These are phyloP conservation scores for Macadamia tetraphylla DNA, from an alignment of 164 flowering plant species.

Conservation along the genomic window DNA sequence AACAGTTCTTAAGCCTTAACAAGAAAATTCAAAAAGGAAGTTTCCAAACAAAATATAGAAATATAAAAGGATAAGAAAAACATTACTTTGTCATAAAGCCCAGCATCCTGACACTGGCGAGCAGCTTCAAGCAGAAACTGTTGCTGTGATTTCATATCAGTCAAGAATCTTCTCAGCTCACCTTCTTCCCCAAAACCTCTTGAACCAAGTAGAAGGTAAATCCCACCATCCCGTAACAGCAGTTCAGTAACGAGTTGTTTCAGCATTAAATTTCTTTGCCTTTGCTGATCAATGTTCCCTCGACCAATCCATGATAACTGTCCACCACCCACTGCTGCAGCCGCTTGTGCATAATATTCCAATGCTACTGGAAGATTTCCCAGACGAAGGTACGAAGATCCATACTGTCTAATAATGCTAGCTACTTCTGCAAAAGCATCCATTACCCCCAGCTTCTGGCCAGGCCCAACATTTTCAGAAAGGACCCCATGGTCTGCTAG, in stretches of 20 bases:
- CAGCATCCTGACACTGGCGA: conserved; percentile 82
- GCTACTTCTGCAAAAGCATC: conserved; percentile 90
- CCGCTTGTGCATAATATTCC: conserved; percentile 96
- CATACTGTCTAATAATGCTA: conserved; percentile 87
- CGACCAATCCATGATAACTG: conserved; percentile 79
- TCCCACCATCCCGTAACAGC: conserved; percentile 77
- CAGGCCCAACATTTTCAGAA: conserved; percentile 60
- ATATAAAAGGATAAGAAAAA: conserved; percentile 8
- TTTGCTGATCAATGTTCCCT: conserved; percentile 71
- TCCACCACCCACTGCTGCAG: conserved; percentile 95
- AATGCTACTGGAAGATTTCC: conserved; percentile 67
- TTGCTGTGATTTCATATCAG: conserved; percentile 50
- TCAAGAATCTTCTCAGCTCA: conserved; percentile 63
- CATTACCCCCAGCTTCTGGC: conserved; percentile 68
- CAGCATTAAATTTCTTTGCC: conserved; percentile 79
- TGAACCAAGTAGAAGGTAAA: conserved; percentile 72
- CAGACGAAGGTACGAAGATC: conserved; percentile 58
- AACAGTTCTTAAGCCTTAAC: no score
- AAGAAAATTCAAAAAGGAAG: neutral
- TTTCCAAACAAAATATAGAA: neutral
- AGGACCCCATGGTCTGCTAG: conserved; percentile 83
- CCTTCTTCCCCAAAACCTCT: conserved; percentile 96
- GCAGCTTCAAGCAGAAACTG: conserved; percentile 95
- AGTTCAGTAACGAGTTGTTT: conserved; percentile 85
- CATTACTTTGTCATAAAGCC: conserved; percentile 80